A percentile compares a stretch with the other conserved stretches of the same genome.
Conservation (phyloP, 495 filamentous ascomycete genomes). For the Aspergillus nidulans region DNA sequence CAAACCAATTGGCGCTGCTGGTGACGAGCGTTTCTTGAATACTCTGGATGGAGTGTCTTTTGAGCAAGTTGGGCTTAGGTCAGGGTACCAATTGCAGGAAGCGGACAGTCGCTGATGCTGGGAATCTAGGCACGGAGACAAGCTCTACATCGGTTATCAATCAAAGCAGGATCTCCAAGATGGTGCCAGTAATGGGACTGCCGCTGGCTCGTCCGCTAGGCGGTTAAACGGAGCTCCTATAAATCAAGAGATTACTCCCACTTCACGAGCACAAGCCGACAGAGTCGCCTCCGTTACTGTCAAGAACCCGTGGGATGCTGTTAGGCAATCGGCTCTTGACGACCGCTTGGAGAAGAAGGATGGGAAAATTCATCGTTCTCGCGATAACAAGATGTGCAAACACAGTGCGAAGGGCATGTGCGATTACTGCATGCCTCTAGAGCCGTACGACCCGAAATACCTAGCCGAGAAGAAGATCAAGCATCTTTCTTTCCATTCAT, state of each 20-base stretch:
- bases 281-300: constrained; percentile 56
- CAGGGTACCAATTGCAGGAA: constrained; percentile 18
- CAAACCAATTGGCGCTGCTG: constrained; percentile 65
- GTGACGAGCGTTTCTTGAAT: constrained; percentile 64
- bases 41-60: constrained; percentile 65
- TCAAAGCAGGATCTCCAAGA: constrained; percentile 49
- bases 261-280: constrained; percentile 54
- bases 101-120: constrained; percentile 5
- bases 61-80: constrained; percentile 68
- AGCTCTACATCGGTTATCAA: constrained; percentile 79
- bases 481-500: constrained; percentile 91
- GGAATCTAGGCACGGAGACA: constrained; percentile 72
- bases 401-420: constrained; percentile 98
- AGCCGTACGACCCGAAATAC: constrained; percentile 85
- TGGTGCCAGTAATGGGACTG: constrained; percentile 36
- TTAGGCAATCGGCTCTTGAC: constrained; percentile 82
- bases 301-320: constrained; percentile 90
- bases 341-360: constrained; percentile 80
- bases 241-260: constrained; percentile 59
- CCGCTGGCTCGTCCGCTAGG: constrained; percentile 24
- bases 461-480: constrained; percentile 96
- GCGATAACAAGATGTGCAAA: constrained; percentile 84
- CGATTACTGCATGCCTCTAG: constrained; percentile 97
- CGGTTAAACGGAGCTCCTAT: constrained; percentile 76
- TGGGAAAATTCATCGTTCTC: constrained; percentile 80